Conservation (phyloP, 2,329 filamentous ascomycete genomes). For the Rhynchosporium graminicola region DNA sequence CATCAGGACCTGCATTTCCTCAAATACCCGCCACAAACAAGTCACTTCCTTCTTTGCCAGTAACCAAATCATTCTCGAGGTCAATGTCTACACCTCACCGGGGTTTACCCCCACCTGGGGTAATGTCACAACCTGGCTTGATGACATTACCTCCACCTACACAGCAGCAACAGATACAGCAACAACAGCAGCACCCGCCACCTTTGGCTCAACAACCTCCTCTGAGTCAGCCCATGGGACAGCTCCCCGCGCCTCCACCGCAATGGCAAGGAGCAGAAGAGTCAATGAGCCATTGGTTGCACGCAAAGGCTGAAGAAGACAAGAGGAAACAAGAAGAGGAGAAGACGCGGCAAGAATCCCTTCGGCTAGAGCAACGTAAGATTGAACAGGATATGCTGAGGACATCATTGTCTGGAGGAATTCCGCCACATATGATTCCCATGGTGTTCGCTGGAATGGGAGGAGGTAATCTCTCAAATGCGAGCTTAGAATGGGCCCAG, state of each 20-base stretch:
- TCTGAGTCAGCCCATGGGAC: constrained; percentile 47
- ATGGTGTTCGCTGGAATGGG: constrained; percentile 74
- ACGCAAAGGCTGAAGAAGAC: constrained; percentile 73
- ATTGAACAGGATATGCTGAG: constrained; percentile 73
- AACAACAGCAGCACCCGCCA: constrained; percentile 31
- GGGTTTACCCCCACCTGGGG: constrained; percentile 67
- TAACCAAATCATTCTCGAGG: constrained; percentile 48
- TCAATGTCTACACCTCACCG: constrained; percentile 71
- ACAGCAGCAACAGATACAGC: constrained; percentile 22
- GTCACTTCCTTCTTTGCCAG: constrained; percentile 39
- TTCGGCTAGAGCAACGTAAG: constrained; percentile 70
- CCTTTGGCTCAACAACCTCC: constrained; percentile 43
- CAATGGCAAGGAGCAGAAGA: constrained; percentile 70
- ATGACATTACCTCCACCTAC: constrained; percentile 56
- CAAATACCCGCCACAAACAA: constrained; percentile 36
- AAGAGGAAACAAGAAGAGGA: constrained; percentile 74
- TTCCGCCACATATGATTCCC: constrained; percentile 74
- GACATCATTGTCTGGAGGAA: constrained; percentile 67
- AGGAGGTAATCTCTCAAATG: constrained; percentile 60
- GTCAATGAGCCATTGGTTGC: constrained; percentile 70
- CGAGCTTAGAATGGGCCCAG: constrained; percentile 67
- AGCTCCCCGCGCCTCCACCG: constrained; percentile 63
- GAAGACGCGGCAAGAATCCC: constrained; percentile 60
- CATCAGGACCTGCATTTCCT: constrained; percentile 39
- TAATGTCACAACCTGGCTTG: constrained; percentile 63